Conservation (phyloP, 2,329 filamentous ascomycete species). For the Colletotrichum cereale region DNA sequence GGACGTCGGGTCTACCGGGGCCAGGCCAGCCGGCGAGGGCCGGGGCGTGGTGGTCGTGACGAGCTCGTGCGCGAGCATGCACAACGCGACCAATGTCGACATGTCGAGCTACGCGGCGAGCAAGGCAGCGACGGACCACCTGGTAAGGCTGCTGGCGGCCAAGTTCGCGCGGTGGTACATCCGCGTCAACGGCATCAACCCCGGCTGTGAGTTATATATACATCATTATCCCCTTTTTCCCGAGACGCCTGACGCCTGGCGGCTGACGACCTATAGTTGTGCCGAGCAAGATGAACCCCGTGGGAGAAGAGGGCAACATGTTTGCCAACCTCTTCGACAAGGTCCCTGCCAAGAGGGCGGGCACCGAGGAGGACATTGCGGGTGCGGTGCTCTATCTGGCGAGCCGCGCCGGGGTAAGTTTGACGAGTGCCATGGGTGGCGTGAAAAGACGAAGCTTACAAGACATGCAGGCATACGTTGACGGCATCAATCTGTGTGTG, state of each 20-base stretch:
- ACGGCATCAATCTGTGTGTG: not conserved
- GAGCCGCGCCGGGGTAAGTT: constrained; percentile 49
- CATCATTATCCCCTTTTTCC: no score
- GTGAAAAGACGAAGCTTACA: not conserved
- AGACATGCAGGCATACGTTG: constrained; percentile 1
- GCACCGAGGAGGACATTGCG: constrained; percentile 49
- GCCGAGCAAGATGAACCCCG: constrained; percentile 51
- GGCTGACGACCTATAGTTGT: constrained; percentile 43
- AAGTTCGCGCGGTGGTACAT: constrained; percentile 57
- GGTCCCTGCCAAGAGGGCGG: constrained; percentile 49
- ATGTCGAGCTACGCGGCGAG: constrained; percentile 64
- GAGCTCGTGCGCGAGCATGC: constrained; percentile 65
- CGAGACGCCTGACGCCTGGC: no score
- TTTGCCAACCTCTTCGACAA: constrained; percentile 50
- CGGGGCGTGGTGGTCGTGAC: constrained; percentile 61
- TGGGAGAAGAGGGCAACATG: constrained; percentile 49
- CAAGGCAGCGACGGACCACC: constrained; percentile 65
- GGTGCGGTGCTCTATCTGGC: constrained; percentile 48
- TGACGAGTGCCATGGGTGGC: not conserved
- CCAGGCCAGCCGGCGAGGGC: constrained; percentile 47
- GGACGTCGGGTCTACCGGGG: constrained; percentile 48
- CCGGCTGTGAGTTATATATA: constrained; percentile 51
- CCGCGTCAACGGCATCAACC: constrained; percentile 50
- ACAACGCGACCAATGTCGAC: constrained; percentile 65
- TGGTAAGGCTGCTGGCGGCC: constrained; percentile 60